Percentiles rank a stretch among this genome's conserved stretches.
Evolutionary conservation across 768 basidiomycete species (phyloP).

Genomic region (Auricularia sp.): DNA sequence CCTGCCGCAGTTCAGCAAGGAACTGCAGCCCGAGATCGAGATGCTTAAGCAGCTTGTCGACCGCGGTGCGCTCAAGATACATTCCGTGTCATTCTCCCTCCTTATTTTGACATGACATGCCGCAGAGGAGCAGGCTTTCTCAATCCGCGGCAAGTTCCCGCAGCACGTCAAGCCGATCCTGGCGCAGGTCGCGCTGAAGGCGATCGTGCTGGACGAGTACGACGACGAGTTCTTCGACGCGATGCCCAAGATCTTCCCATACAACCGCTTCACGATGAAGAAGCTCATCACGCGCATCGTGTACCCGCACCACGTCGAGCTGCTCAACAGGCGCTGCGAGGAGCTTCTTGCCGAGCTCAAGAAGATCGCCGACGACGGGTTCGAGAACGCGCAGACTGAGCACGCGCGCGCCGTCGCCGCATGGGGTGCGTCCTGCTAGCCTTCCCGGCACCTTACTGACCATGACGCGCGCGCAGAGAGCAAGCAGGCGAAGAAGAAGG

Average conservation of each 20-base stretch:
- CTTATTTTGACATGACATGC: neutral
- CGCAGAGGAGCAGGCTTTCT: conserved; percentile 49
- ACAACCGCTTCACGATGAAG: conserved; percentile 94
- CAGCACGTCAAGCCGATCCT: conserved; percentile 65
- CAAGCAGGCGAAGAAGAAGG: conserved; percentile 10
- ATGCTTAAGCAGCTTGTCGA: conserved; percentile 51
- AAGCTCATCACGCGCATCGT: conserved; percentile 92
- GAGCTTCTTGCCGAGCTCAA: conserved; percentile 55
- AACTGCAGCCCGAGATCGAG: conserved; percentile 52
- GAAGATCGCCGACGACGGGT: conserved; percentile 52
- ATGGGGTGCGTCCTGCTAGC: conserved; percentile 46
- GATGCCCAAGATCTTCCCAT: conserved; percentile 82
- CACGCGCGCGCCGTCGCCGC: conserved; percentile 59
- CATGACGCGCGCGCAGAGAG: neutral
- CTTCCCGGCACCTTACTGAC: neutral
- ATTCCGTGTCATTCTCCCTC: neutral
- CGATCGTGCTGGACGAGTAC: conserved; percentile 79
- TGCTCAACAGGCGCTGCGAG: conserved; percentile 60
- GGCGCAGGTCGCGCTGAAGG: conserved; percentile 59
- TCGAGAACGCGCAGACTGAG: conserved; percentile 61
- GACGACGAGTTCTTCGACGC: conserved; percentile 86
- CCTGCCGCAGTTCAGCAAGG: conserved; percentile 45
- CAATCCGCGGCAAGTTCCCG: conserved; percentile 66
- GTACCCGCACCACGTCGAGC: conserved; percentile 58
- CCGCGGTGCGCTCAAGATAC: conserved; percentile 32